These are phyloP conservation scores for Rhododendron henanense DNA, from an alignment of 148 eudicot species.

Conservation along the genomic window DNA sequence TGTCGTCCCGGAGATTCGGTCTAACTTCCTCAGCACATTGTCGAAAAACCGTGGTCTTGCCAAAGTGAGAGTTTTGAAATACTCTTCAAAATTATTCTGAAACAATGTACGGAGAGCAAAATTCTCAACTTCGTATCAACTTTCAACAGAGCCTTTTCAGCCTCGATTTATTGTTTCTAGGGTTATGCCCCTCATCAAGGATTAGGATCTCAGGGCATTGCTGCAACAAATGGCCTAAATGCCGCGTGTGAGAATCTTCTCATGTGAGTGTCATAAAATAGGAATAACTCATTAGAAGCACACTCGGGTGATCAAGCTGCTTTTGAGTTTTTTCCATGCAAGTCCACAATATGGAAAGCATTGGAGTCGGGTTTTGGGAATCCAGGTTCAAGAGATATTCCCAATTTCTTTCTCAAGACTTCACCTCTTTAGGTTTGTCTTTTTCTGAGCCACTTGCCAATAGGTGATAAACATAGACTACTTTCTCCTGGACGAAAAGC, in stretches of 20 bases:
- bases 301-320: slow-evolving; percentile 94
- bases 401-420: slow-evolving; percentile 51
- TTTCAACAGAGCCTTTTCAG: slow-evolving; percentile 78
- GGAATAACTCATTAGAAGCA: slow-evolving; percentile 96
- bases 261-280: slow-evolving; percentile 76
- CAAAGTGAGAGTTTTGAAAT: slow-evolving; percentile 77
- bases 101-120: slow-evolving; percentile 76
- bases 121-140: slow-evolving; percentile 70
- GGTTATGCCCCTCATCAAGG: slow-evolving; percentile 95
- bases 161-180: slow-evolving; percentile 89
- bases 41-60: slow-evolving; percentile 82
- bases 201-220: slow-evolving; percentile 81
- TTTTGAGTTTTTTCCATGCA: slow-evolving; percentile 77
- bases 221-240: slow-evolving; percentile 57
- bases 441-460: too few relatives aligned
- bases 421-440: slow-evolving; percentile 61
- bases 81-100: slow-evolving; percentile 90
- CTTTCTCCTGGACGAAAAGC: too few relatives aligned
- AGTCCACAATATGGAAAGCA: slow-evolving; percentile 88
- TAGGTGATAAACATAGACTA: too few relatives aligned
- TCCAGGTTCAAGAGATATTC: slow-evolving; percentile 36
- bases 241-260: slow-evolving; percentile 69
- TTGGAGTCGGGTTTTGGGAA: slow-evolving; percentile 56
- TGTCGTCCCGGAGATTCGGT: slow-evolving; percentile 66
- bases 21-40: slow-evolving; percentile 72